Conservation (phyloP, 495 filamentous ascomycete genomes). For the Amphirosellinia nigrospora region DNA sequence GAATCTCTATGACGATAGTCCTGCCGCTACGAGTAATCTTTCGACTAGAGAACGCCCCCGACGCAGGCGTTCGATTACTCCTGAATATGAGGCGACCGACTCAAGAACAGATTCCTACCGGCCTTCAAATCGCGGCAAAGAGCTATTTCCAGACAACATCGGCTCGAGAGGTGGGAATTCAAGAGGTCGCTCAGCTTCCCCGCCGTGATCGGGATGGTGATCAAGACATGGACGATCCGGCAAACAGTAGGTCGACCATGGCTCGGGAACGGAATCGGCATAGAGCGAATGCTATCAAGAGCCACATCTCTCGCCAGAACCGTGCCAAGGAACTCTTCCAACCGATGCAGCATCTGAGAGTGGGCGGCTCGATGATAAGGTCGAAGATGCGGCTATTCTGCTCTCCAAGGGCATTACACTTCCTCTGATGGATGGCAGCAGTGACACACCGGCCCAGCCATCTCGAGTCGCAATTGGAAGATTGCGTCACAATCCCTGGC, state of each 20-base stretch:
- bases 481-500: conserved; percentile 45
- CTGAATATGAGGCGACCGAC: conserved; percentile 39
- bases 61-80: conserved; percentile 44
- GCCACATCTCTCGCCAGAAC: conserved; percentile 44
- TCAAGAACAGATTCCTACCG: conserved; percentile 36
- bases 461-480: conserved; percentile 38
- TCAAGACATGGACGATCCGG: conserved; percentile 51
- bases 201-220: conserved; percentile 66
- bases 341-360: conserved; percentile 47
- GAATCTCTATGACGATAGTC: conserved; percentile 78
- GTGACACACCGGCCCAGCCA: conserved; percentile 31
- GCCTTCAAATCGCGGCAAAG: conserved; percentile 49
- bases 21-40: conserved; percentile 33
- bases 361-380: conserved; percentile 69
- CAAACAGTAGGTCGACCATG: conserved; percentile 37
- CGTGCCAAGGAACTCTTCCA: conserved; percentile 70
- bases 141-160: conserved; percentile 57
- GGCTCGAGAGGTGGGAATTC: conserved; percentile 49
- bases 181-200: conserved; percentile 77
- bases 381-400: conserved; percentile 66
- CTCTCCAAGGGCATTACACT: conserved; percentile 60
- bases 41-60: conserved; percentile 31
- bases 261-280: conserved; percentile 47
- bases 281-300: conserved; percentile 54
- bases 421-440: conserved; percentile 56